These are phyloP conservation scores for Kwoniella newhampshirensis DNA, from an alignment of 768 basidiomycete species.

Conservation along the genomic window DNA sequence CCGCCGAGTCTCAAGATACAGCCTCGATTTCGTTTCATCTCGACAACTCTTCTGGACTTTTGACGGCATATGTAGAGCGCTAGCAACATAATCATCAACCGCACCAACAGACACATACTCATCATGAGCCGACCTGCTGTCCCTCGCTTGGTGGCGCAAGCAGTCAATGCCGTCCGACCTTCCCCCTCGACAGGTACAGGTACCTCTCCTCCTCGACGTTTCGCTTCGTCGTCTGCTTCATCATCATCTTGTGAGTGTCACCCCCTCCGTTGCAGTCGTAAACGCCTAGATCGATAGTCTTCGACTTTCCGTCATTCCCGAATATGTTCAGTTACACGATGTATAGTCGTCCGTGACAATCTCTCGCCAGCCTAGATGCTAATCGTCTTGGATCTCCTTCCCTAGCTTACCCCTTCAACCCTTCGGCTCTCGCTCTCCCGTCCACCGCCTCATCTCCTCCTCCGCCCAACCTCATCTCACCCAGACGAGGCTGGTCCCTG, in stretches of 20 bases:
- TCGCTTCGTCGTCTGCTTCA: conserved; percentile 14
- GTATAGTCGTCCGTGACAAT: no score
- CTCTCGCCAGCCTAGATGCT: no score
- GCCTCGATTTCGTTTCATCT: no score
- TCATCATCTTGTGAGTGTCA: conserved; percentile 20
- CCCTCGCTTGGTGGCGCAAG: conserved; percentile 6
- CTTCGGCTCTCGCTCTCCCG: conserved; percentile 18
- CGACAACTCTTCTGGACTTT: no score
- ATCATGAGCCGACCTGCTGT: conserved; percentile 8
- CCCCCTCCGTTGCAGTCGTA: no score
- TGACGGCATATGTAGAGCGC: no score
- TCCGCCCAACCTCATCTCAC: conserved; percentile 30
- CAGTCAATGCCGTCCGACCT: conserved; percentile 7
- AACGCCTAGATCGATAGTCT: no score
- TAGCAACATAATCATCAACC: no score
- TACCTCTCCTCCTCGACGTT: conserved; percentile 10
- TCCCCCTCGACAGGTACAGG: conserved; percentile 1
- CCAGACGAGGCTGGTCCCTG: conserved; percentile 41
- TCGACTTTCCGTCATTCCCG: no score
- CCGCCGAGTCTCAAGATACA: no score
- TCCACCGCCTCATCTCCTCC: conserved; percentile 16
- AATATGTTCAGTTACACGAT: no score
- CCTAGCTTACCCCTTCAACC: conserved; percentile 37
- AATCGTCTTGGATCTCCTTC: no score
- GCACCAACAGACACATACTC: background rate